Evolutionary conservation across 2,329 filamentous ascomycete genomes (phyloP).

Genomic region (Ustilaginoidea virens): DNA sequence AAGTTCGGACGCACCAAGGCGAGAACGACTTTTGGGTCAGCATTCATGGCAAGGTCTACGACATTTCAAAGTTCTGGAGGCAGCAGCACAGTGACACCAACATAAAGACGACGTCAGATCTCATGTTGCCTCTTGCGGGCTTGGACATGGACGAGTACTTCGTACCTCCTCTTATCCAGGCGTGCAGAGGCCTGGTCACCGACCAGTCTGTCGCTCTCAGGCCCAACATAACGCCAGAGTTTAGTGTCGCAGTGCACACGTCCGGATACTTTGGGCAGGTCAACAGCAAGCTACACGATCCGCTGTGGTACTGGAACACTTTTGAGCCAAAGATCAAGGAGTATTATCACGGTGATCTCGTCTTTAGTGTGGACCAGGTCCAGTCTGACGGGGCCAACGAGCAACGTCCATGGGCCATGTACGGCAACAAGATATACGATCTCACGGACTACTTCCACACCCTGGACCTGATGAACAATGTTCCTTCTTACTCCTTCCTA

Average conservation of each 20-base stretch:
- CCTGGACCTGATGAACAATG: conserved; percentile 38
- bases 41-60: conserved; percentile 79
- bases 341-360: conserved; percentile 77
- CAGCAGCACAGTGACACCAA: conserved; percentile 63
- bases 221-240: conserved; percentile 47
- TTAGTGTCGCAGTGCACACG: conserved; percentile 45
- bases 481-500: conserved; percentile 52
- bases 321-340: conserved; percentile 72
- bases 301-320: conserved; percentile 59
- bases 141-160: conserved; percentile 76
- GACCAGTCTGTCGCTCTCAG: conserved; percentile 39
- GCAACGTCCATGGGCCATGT: conserved; percentile 64
- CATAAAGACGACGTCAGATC: conserved; percentile 40
- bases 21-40: conserved; percentile 72
- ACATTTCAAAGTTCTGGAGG: conserved; percentile 79
- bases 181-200: conserved; percentile 60
- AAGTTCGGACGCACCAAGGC: conserved; percentile 59
- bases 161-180: conserved; percentile 54
- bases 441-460: conserved; percentile 86
- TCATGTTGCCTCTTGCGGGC: conserved; percentile 69
- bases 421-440: conserved; percentile 68
- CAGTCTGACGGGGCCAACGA: conserved; percentile 48
- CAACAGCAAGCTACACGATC: conserved; percentile 40
- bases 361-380: conserved; percentile 48
- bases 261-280: conserved; percentile 49